Percentiles rank a stretch among this genome's conserved stretches.
These are phyloP conservation scores for Fraxinus albicans DNA, from an alignment of 305 asterid species.

Conservation along the genomic window DNA sequence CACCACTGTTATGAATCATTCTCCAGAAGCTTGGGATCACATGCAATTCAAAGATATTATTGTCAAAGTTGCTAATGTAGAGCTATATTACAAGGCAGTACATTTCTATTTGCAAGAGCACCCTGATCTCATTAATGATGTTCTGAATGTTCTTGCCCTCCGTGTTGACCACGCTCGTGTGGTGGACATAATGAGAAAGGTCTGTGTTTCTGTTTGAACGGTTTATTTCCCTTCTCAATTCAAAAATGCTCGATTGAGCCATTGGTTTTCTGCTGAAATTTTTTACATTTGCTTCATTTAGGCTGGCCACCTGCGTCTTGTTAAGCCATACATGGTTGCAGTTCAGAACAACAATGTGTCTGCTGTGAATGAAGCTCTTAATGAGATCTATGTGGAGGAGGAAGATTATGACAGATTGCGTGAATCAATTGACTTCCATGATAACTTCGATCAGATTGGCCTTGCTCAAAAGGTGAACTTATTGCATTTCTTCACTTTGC, in stretches of 20 bases:
- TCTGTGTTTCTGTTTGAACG: slow-evolving; percentile 25
- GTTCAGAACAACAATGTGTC: slow-evolving; percentile 98
- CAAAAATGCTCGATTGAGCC: slow-evolving; percentile 16
- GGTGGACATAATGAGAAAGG: slow-evolving; percentile 99
- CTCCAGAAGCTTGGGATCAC: slow-evolving; percentile 99
- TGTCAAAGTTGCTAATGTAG: slow-evolving; percentile 98
- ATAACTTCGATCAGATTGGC: slow-evolving; percentile 96
- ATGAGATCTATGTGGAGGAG: slow-evolving; percentile 96
- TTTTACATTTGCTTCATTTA: slow-evolving; percentile 32
- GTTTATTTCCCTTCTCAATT: not conserved
- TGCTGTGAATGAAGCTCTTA: slow-evolving; percentile 96
- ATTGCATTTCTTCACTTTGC: slow-evolving; percentile 5
- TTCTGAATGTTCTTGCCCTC: slow-evolving; percentile 95
- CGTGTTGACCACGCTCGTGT: slow-evolving; percentile 96
- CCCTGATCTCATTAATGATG: slow-evolving; percentile 95
- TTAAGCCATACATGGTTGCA: slow-evolving; percentile 99
- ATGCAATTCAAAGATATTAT: slow-evolving; percentile 97
- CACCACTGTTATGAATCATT: slow-evolving; percentile 98
- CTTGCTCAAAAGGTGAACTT: slow-evolving; percentile 89
- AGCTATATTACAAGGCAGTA: slow-evolving; percentile 97
- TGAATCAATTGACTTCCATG: slow-evolving; percentile 92
- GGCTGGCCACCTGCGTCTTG: slow-evolving; percentile 96
- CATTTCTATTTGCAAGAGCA: slow-evolving; percentile 99
- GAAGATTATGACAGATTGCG: slow-evolving; percentile 96
- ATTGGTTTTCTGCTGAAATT: slow-evolving; percentile 16